A percentile compares a stretch with the other conserved stretches of the same genome.
These are phyloP conservation scores for Cronartium ribicola DNA, from an alignment of 1,284 basidiomycete genomes.

Conservation along the genomic window DNA sequence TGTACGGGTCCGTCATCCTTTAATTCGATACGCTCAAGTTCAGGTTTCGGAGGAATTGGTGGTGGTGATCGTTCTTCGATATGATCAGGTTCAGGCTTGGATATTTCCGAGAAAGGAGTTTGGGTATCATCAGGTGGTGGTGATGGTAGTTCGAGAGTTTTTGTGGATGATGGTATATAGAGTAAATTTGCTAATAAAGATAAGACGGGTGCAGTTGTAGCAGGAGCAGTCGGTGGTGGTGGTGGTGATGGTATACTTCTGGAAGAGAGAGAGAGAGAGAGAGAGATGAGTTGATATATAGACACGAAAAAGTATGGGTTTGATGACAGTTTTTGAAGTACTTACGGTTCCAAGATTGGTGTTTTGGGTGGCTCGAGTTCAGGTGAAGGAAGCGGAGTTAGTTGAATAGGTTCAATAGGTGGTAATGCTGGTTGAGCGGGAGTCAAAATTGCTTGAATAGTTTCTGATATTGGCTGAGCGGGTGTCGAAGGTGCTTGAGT, in stretches of 20 bases:
- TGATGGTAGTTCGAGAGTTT: no score
- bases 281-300: no score
- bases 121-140: no score
- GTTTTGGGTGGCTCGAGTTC: not conserved
- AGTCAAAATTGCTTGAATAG: no score
- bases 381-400: not conserved
- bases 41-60: not conserved
- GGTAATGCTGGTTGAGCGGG: not conserved
- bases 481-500: not conserved
- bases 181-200: no score
- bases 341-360: not conserved
- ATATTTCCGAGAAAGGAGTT: no score
- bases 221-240: no score
- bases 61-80: not conserved
- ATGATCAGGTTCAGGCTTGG: no score
- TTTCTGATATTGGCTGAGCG: not conserved
- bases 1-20: not conserved
- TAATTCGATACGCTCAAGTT: not conserved
- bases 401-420: not conserved
- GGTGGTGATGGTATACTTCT: not conserved
- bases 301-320: not conserved
- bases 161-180: no score
- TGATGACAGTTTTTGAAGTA: not conserved
- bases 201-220: no score
- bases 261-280: not conserved